A percentile compares a stretch with the other conserved stretches of the same genome.
phyloP scores from a whole-genome alignment of 2,329 filamentous ascomycete genomes.

The Pleomassaria siparia region DNA sequence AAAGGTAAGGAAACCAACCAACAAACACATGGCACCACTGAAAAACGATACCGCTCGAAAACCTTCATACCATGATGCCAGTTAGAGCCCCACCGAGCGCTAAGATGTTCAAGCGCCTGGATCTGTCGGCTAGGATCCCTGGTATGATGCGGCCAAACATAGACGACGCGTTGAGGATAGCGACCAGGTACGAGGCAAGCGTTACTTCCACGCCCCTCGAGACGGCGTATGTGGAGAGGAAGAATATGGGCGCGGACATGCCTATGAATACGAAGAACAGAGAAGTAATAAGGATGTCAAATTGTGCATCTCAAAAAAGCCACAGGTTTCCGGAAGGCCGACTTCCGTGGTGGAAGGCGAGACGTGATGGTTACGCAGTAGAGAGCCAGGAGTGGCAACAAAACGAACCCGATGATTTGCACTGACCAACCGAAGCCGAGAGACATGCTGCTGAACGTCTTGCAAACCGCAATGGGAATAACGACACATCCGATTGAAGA shows the following conservation, averaged over 20 bases:
- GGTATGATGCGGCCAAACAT: conserved; percentile 59
- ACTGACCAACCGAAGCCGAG: conserved; percentile 63
- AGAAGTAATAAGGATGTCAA: conserved; percentile 39
- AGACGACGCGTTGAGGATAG: conserved; percentile 51
- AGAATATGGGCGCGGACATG: conserved; percentile 58
- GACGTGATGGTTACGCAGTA: conserved; percentile 54
- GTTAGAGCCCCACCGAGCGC: conserved; percentile 31
- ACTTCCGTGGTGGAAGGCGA: conserved; percentile 45
- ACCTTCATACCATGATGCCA: conserved; percentile 43
- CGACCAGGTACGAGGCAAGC: conserved; percentile 55
- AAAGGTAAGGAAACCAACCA: conserved; percentile 42
- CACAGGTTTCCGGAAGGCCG: conserved; percentile 28
- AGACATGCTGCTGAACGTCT: conserved; percentile 47
- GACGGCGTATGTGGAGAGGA: conserved; percentile 48
- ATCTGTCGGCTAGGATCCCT: conserved; percentile 54
- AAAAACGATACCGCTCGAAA: conserved; percentile 43
- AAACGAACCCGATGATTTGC: conserved; percentile 57
- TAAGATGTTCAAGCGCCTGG: conserved; percentile 54
- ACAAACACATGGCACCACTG: conserved; percentile 39
- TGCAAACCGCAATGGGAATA: conserved; percentile 62
- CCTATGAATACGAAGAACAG: conserved; percentile 61
- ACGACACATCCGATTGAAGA: conserved; percentile 57
- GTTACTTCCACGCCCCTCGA: conserved; percentile 48
- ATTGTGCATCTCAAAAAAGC: conserved; percentile 36
- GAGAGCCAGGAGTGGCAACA: conserved; percentile 58